Evolutionary conservation across 2,329 filamentous ascomycete species (phyloP).

Genomic region (Hypoxylon sp.): DNA sequence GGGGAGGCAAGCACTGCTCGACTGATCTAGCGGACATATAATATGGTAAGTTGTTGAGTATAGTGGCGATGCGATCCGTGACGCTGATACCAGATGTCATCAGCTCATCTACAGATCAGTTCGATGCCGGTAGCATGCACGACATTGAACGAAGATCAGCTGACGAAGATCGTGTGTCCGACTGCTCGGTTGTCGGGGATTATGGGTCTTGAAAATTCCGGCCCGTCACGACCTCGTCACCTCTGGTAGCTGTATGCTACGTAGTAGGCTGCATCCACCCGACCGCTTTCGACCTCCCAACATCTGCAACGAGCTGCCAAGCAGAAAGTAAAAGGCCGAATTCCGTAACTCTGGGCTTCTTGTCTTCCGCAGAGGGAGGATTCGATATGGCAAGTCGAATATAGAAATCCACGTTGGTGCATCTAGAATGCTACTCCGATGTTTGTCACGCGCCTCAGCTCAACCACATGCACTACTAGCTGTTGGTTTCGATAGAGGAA

Average conservation of each 20-base stretch:
- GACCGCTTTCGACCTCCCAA: background rate
- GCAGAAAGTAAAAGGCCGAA: conserved; percentile 1
- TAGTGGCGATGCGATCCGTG: too few relatives aligned
- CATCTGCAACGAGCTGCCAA: background rate
- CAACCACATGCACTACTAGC: conserved; percentile 4
- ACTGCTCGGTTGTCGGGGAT: conserved; percentile 5
- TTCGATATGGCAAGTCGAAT: conserved; percentile 12
- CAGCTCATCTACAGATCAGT: conserved; percentile 2
- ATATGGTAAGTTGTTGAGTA: too few relatives aligned
- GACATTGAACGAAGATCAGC: too few relatives aligned
- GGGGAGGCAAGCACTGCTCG: too few relatives aligned
- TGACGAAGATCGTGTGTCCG: conserved; percentile 1
- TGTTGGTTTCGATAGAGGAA: conserved; percentile 6
- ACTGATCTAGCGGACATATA: too few relatives aligned
- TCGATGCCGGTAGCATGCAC: conserved; percentile 17
- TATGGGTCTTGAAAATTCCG: conserved; percentile 4
- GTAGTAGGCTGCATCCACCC: conserved; percentile 20
- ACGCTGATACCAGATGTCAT: too few relatives aligned
- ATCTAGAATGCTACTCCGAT: conserved; percentile 2
- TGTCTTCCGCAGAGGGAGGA: background rate
- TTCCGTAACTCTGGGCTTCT: background rate
- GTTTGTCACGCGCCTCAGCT: conserved; percentile 15
- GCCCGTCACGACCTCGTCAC: conserved; percentile 2
- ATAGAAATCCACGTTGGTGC: conserved; percentile 3
- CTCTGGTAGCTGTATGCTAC: conserved; percentile 18